Percentiles rank a stretch among this genome's conserved stretches.
Conservation (phyloP, 768 basidiomycete genomes). For the Psilocybe subaeruginosa region DNA sequence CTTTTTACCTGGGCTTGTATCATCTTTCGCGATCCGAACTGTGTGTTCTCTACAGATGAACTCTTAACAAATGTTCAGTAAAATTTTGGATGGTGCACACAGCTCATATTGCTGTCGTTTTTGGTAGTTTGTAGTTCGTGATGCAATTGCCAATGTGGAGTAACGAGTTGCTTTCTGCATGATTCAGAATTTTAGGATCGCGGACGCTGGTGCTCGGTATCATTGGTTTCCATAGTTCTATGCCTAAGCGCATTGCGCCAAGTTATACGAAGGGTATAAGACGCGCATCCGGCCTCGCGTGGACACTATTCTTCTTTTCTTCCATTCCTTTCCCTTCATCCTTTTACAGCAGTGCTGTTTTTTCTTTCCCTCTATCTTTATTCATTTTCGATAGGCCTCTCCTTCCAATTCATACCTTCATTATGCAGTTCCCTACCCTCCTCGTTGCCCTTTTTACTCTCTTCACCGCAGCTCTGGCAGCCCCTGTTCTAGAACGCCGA, state of each 20-base stretch:
- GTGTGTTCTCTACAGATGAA: no score
- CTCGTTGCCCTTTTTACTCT: slow-evolving; percentile 11
- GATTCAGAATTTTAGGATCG: not conserved
- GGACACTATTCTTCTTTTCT: not conserved
- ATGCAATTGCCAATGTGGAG: no score
- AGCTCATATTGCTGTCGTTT: no score
- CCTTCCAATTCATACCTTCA: not conserved
- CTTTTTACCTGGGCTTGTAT: no score
- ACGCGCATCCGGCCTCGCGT: not conserved
- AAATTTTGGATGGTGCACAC: no score
- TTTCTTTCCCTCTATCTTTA: not conserved
- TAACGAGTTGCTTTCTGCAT: no score
- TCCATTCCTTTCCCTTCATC: not conserved
- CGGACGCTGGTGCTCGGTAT: not conserved
- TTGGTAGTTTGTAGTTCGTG: no score
- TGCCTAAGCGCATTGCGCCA: not conserved
- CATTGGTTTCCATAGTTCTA: slow-evolving; percentile 6
- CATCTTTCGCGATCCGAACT: no score
- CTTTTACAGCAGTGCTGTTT: slow-evolving; percentile 13
- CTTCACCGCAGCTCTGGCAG: slow-evolving; percentile 8
- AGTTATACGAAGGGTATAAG: not conserved
- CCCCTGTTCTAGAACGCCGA: slow-evolving; percentile 13
- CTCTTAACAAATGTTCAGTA: no score
- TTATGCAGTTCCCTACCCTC: slow-evolving; percentile 13
- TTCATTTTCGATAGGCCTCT: not conserved